Evolutionary conservation across 2,329 filamentous ascomycete genomes (phyloP).

Genomic region (Myriosclerotinia scirpicola): DNA sequence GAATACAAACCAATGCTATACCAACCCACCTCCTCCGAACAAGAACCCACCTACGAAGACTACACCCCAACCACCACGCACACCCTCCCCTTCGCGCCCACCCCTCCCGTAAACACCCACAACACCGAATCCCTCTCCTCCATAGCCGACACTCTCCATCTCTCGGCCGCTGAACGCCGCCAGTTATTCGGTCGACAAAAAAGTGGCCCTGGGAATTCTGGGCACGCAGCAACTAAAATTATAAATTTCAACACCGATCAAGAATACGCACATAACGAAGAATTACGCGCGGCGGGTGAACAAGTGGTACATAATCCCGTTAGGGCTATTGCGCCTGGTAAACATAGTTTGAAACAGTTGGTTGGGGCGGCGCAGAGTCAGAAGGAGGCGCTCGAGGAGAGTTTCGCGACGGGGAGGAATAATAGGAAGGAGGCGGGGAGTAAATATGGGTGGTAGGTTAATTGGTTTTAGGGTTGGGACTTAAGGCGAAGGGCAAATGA

Average conservation of each 20-base stretch:
- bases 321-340: conserved; percentile 77
- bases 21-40: conserved; percentile 28
- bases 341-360: conserved; percentile 85
- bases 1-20: conserved; percentile 56
- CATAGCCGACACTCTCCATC: conserved; percentile 75
- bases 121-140: conserved; percentile 59
- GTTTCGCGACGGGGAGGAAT: conserved; percentile 76
- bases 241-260: conserved; percentile 85
- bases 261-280: conserved; percentile 85
- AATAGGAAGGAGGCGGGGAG: conserved; percentile 80
- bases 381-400: conserved; percentile 85
- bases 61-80: conserved; percentile 35
- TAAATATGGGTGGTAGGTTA: conserved; percentile 73
- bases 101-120: conserved; percentile 33
- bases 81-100: conserved; percentile 33
- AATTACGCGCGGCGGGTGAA: conserved; percentile 67
- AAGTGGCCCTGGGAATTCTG: conserved; percentile 39
- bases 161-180: conserved; percentile 72
- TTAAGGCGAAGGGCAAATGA: background rate
- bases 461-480: no score
- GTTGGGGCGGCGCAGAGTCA: conserved; percentile 81
- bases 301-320: conserved; percentile 76
- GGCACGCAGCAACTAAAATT: conserved; percentile 57
- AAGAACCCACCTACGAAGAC: conserved; percentile 38
- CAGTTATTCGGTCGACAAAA: conserved; percentile 78